Evolutionary conservation across 73 alveolate species (phyloP).

Genomic region (Paramecium sonneborni): DNA sequence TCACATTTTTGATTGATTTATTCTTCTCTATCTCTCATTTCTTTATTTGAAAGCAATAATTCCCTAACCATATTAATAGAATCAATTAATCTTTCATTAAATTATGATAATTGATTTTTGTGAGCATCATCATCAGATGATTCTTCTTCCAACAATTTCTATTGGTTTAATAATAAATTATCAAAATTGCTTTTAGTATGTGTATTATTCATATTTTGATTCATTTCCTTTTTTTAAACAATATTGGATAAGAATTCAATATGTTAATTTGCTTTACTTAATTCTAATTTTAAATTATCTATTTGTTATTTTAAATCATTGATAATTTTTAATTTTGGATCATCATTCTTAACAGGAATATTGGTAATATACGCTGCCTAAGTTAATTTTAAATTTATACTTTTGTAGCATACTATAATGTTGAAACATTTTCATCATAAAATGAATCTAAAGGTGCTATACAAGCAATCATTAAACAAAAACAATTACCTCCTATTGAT

Average conservation of each 20-base stretch:
- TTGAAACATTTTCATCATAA: conserved; percentile 93
- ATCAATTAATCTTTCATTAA: conserved; percentile 66
- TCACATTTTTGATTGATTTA: conserved; percentile 24
- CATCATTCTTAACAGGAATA: conserved; percentile 90
- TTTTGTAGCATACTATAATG: conserved; percentile 94
- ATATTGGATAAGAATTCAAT: conserved; percentile 45
- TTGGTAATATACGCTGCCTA: conserved; percentile 93
- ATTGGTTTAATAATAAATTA: neutral
- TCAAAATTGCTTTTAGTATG: neutral
- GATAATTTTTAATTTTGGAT: conserved; percentile 82
- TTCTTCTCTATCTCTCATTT: conserved; percentile 60
- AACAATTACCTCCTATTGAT: conserved; percentile 95
- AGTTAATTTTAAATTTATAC: neutral
- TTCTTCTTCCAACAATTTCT: neutral
- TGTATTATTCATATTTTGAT: neutral
- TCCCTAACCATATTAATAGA: conserved; percentile 67
- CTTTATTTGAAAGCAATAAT: conserved; percentile 54
- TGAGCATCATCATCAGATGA: conserved; percentile 8
- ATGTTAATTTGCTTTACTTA: conserved; percentile 61
- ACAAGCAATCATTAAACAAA: conserved; percentile 96
- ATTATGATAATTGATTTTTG: neutral
- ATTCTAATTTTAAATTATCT: neutral
- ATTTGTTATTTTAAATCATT: conserved; percentile 69
- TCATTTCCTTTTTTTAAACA: neutral
- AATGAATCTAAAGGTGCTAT: conserved; percentile 88